A percentile compares a stretch with the other conserved stretches of the same genome.
Evolutionary conservation across 192 early-diverging fungal genomes (phyloP).

Genomic region (Backusella circina): DNA sequence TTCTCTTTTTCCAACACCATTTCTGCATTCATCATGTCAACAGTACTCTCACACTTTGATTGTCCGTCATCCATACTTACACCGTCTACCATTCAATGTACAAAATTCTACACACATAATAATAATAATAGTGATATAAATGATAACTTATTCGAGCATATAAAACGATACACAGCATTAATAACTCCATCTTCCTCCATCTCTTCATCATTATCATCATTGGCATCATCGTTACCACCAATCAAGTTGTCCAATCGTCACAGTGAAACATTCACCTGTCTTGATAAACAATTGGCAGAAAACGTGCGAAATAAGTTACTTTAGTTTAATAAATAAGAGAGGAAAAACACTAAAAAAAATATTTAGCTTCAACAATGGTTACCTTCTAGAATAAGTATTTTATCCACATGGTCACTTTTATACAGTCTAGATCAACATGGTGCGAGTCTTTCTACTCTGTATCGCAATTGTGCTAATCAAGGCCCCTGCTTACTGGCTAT

Average conservation of each 20-base stretch:
- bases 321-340: not conserved
- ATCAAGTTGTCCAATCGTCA: not conserved
- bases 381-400: constrained; percentile 69
- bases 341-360: not conserved
- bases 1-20: not conserved
- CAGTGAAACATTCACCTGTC: constrained; percentile 1
- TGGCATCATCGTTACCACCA: not conserved
- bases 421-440: constrained; percentile 95
- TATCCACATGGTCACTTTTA: constrained; percentile 74
- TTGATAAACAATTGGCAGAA: constrained; percentile 8
- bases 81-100: constrained; percentile 12
- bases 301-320: constrained; percentile 13
- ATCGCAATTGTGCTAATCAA: constrained; percentile 49
- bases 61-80: constrained; percentile 5
- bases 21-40: constrained; percentile 1
- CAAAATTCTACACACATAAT: constrained; percentile 5
- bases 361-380: constrained; percentile 37
- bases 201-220: not conserved
- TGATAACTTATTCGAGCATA: not conserved
- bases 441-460: constrained; percentile 81
- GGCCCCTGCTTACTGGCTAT: constrained; percentile 66
- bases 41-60: not conserved
- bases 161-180: not conserved
- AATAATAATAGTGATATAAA: not conserved
- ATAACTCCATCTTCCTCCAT: not conserved